Evolutionary conservation across 139 green algal species (phyloP), one percentile per base, ranked within the genome.

Genomic region (Picochlorum sp.): DNA sequence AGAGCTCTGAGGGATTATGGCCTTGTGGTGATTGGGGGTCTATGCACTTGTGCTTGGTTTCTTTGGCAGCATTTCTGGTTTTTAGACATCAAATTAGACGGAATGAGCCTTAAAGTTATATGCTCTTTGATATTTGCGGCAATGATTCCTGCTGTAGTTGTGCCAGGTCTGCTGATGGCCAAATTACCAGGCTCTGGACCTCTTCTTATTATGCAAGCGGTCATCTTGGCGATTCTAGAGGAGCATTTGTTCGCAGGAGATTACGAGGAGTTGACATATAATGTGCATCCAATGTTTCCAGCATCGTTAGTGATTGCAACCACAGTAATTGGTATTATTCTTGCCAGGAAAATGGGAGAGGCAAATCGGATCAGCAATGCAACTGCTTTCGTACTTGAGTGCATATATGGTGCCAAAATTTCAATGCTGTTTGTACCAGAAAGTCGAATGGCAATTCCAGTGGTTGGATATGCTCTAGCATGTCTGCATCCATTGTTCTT

Each of bases 351-450:
- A 15, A 60, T 79, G 64, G 67, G 62, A 70, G 23, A 30, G 0
- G 41, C 44, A 2, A 66, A 55, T 4, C 26, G 11, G 30, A 49
- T 83, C 15, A 57, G 57, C 49, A 24, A 30, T 18, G 21, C 61
- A 15, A 5, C 56, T 6, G 26, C 66, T 44, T 84, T 75, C 64
- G 16, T 72, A 16, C 70, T 89, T 55, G 68, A 85, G 55, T 89
- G 77, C 41, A 34, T 92, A 11, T 95, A 95, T 70, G 34, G 51
- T 10, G 77, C 85, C 34, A 98, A 98, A 76, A 73, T 93, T 1
- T 37, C 81, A 15, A 90, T 97, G 86, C 76, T 97, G 41, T 16
- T 91, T 45, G 60, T 98, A 45, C 88, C 88, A 1, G 81, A 95
- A 57, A 59, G 49, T 15, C 23, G 58, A 3, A 54, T 83, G 24